Base-by-base conservation (phyloP, 2,329 filamentous ascomycete species). In the Metarhizium humberi region DNA sequence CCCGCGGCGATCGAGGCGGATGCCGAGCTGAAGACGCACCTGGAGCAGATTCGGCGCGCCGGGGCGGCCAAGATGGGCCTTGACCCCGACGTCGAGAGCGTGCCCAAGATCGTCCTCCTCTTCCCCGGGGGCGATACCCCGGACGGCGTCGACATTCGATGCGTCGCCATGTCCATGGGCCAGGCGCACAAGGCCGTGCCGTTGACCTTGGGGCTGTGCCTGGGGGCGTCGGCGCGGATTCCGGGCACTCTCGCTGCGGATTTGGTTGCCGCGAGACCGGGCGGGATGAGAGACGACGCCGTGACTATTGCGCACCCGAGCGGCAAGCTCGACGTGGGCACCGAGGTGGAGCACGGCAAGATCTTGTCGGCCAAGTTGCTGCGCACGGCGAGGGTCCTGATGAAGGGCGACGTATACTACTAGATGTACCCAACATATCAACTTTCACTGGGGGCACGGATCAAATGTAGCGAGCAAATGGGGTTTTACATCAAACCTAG, bases 1-100 rank as follows among this genome's bases (percentile, higher is more conserved):
- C 82, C 84, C 0, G 72, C 79, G 29, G 72, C 75, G 32, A 74
- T 86, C 47, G 76, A 81, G 20, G 70, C 71, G 2, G 67, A 78
- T 53, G 59, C 68, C 0, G 61, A 61, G 1, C 66, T 84, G 1
- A 68, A 78, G 7, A 50, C 63, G 0, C 73, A 72, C 3, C 70
- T 87, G 46, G 75, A 87, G 54, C 67, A 68, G 1, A 82, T 88
- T 53, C 75, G 85, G 1, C 74, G 72, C 50, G 71, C 75, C 48
- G 85, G 80, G 1, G 79, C 81, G 0, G 74, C 78, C 0, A 72
- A 71, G 29, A 88, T 88, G 84, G 83, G 84, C 0, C 71, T 88
- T 50, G 75, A 71, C 51, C 68, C 76, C 7, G 60, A 66, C 13
- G 59, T 63, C 1, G 60, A 67, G 47, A 81, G 80, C 2, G 78